Percentiles rank a stretch among this genome's conserved stretches.
Conservation (phyloP, 148 eudicot genomes). For the Talinum fruticosum region DNA sequence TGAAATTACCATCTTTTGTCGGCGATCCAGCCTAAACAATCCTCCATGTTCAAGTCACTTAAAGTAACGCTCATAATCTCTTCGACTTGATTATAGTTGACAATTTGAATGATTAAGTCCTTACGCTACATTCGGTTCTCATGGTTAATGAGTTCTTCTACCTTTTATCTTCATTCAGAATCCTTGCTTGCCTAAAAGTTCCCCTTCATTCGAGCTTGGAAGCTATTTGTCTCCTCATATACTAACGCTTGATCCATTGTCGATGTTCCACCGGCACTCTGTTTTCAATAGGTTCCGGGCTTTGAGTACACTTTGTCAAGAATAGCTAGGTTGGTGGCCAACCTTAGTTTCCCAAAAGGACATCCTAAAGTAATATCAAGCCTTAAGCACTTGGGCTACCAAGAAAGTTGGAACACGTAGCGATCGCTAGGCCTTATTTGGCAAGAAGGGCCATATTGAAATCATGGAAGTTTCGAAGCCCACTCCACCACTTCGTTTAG, state of each 20-base stretch:
- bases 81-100: too few relatives aligned
- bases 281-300: background rate
- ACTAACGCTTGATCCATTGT: background rate
- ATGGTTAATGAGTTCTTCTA: too few relatives aligned
- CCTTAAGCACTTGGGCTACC: background rate
- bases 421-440: background rate
- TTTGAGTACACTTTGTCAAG: background rate
- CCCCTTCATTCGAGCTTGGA: background rate
- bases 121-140: too few relatives aligned
- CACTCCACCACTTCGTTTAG: background rate
- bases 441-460: background rate
- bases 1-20: too few relatives aligned
- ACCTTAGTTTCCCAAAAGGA: background rate
- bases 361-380: background rate
- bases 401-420: background rate
- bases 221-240: background rate
- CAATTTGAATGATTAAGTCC: too few relatives aligned
- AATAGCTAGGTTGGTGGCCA: background rate
- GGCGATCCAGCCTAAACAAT: too few relatives aligned
- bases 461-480: background rate
- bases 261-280: background rate
- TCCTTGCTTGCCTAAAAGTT: too few relatives aligned
- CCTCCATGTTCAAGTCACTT: too few relatives aligned
- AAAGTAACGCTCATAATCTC: too few relatives aligned
- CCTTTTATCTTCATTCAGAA: too few relatives aligned